Percentiles rank a stretch among this genome's conserved stretches.
phyloP scores from a whole-genome alignment of 129 eudicot species.

The Kitagawia praeruptora region DNA sequence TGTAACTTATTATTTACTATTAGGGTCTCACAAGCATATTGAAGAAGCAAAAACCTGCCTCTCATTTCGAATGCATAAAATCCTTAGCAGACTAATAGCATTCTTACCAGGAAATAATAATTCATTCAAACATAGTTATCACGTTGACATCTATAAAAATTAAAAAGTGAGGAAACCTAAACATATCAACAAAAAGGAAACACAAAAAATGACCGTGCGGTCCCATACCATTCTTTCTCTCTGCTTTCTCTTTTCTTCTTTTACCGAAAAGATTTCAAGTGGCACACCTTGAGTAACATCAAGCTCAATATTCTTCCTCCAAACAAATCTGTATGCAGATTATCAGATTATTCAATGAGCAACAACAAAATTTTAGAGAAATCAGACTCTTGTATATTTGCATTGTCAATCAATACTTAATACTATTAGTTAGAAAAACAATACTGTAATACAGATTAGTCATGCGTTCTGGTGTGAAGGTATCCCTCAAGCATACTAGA shows the following conservation, averaged over 20 bases:
- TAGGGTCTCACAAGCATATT: no score
- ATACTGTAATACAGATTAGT: background rate
- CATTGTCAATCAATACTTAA: background rate
- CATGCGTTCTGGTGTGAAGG: no score
- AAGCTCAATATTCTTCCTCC: slow-evolving; percentile 89
- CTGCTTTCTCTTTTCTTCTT: slow-evolving; percentile 79
- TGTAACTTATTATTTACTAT: background rate
- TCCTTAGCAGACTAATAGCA: background rate
- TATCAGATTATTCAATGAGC: background rate
- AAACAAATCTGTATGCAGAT: slow-evolving; percentile 57
- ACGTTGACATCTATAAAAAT: background rate
- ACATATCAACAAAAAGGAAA: background rate
- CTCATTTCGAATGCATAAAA: no score
- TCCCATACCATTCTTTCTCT: slow-evolving; percentile 70
- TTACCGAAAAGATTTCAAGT: slow-evolving; percentile 61
- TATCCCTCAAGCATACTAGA: no score
- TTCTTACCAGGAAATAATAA: background rate
- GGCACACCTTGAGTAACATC: slow-evolving; percentile 83
- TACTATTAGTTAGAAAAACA: background rate
- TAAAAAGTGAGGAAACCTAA: no score
- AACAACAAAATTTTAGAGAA: background rate
- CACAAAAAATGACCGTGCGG: background rate
- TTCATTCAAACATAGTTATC: background rate
- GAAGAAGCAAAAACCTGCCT: background rate
- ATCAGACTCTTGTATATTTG: background rate